A percentile compares a stretch with the other conserved stretches of the same genome.
Conservation (phyloP, 2,329 filamentous ascomycete species). For the Ustilaginoidea virens region DNA sequence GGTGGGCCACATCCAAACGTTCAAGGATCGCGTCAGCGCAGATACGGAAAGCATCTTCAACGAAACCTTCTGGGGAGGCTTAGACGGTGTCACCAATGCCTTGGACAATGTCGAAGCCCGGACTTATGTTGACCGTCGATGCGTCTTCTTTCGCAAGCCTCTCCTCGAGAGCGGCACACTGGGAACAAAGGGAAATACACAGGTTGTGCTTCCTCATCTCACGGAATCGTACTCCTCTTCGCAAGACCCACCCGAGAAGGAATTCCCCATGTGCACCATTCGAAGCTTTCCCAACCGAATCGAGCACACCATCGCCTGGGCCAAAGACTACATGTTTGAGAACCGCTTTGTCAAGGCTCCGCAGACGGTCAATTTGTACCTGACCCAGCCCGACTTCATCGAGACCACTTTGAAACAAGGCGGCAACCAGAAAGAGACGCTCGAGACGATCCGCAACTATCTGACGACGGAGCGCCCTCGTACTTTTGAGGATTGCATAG, state of each 20-base stretch:
- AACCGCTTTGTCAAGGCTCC: slow-evolving; percentile 85
- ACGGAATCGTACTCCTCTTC: slow-evolving; percentile 94
- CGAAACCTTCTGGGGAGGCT: slow-evolving; percentile 72
- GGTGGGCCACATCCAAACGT: slow-evolving; percentile 64
- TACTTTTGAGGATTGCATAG: slow-evolving; percentile 89
- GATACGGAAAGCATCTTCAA: slow-evolving; percentile 93
- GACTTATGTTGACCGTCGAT: slow-evolving; percentile 90
- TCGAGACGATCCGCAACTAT: slow-evolving; percentile 82
- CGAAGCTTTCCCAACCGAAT: slow-evolving; percentile 97
- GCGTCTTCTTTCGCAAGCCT: slow-evolving; percentile 96
- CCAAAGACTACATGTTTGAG: slow-evolving; percentile 82
- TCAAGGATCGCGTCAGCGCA: slow-evolving; percentile 78
- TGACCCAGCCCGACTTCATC: slow-evolving; percentile 83
- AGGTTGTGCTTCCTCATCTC: slow-evolving; percentile 78
- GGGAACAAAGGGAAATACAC: slow-evolving; percentile 97
- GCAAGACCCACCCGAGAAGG: slow-evolving; percentile 94
- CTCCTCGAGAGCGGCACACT: slow-evolving; percentile 92
- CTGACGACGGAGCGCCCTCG: slow-evolving; percentile 83
- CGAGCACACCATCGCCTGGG: slow-evolving; percentile 97
- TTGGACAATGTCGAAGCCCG: slow-evolving; percentile 95
- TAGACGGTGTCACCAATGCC: slow-evolving; percentile 92
- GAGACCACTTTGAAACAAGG: slow-evolving; percentile 78
- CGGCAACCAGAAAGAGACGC: slow-evolving; percentile 83
- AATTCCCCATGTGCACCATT: slow-evolving; percentile 97
- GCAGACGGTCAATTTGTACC: slow-evolving; percentile 85